phyloP scores from a whole-genome alignment of 1,284 basidiomycete species.

The Ganoderma sp. region DNA sequence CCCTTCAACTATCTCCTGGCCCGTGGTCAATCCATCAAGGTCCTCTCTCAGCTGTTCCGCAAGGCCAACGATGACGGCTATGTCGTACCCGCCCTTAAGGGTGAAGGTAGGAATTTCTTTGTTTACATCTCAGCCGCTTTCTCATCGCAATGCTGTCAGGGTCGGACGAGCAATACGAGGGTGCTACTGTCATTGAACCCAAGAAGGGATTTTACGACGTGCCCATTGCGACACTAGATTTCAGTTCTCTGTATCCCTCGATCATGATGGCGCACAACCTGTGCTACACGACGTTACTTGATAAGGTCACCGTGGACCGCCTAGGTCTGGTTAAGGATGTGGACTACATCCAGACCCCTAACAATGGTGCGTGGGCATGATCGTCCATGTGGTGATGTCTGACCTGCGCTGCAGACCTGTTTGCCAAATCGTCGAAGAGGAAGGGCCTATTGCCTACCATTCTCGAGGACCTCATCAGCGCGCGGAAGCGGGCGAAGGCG shows the following conservation, averaged over 20 bases:
- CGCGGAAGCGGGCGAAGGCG: slow-evolving; percentile 90
- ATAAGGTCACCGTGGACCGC: slow-evolving; percentile 78
- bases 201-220: slow-evolving; percentile 92
- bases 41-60: slow-evolving; percentile 90
- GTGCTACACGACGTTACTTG: slow-evolving; percentile 92
- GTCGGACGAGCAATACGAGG: slow-evolving; percentile 93
- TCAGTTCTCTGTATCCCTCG: slow-evolving; percentile 95
- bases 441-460: slow-evolving; percentile 92
- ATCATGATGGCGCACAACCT: slow-evolving; percentile 99
- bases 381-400: neutral
- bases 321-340: slow-evolving; percentile 79
- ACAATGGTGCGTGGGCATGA: slow-evolving; percentile 70
- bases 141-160: slow-evolving; percentile 50
- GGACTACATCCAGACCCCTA: slow-evolving; percentile 92
- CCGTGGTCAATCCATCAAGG: slow-evolving; percentile 95
- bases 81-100: slow-evolving; percentile 81
- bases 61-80: slow-evolving; percentile 90
- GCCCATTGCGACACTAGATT: slow-evolving; percentile 96
- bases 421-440: slow-evolving; percentile 72
- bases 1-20: slow-evolving; percentile 94
- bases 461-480: slow-evolving; percentile 88
- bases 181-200: slow-evolving; percentile 96
- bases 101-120: slow-evolving; percentile 64
- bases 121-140: neutral
- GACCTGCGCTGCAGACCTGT: slow-evolving; percentile 66